These are phyloP conservation scores for Leccinum subgranulosum DNA, from an alignment of 768 basidiomycete species.

Conservation along the genomic window DNA sequence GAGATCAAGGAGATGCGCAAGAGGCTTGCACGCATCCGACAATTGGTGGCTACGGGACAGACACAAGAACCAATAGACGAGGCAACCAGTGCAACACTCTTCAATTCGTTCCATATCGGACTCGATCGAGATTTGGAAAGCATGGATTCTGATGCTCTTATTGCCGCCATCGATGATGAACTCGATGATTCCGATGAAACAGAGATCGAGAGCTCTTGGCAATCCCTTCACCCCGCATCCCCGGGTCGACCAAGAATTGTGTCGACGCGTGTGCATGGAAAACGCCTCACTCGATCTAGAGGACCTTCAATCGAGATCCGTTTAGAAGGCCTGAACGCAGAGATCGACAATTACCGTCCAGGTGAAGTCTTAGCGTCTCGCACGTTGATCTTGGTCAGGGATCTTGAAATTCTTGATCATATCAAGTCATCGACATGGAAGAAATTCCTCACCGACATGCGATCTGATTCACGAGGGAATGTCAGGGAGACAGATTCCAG, in stretches of 20 bases:
- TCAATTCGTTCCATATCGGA: slow-evolving; percentile 94
- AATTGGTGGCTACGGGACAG: slow-evolving; percentile 89
- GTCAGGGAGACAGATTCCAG: slow-evolving; percentile 87
- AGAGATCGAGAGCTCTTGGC: slow-evolving; percentile 85
- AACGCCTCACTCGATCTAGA: slow-evolving; percentile 67
- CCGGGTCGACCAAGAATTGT: slow-evolving; percentile 38
- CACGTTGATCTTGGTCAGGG: slow-evolving; percentile 61
- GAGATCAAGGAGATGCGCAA: slow-evolving; percentile 86
- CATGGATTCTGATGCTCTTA: slow-evolving; percentile 69
- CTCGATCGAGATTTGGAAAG: slow-evolving; percentile 74
- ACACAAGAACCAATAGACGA: slow-evolving; percentile 74
- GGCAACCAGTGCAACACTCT: slow-evolving; percentile 70
- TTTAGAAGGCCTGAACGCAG: slow-evolving; percentile 59
- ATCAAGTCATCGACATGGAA: slow-evolving; percentile 99
- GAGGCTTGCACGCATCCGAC: slow-evolving; percentile 83
- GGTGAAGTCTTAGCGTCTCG: slow-evolving; percentile 59
- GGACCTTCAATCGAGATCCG: slow-evolving; percentile 82
- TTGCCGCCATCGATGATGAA: slow-evolving; percentile 93
- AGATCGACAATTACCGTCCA: slow-evolving; percentile 63
- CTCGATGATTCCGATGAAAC: slow-evolving; percentile 74
- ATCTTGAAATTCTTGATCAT: slow-evolving; percentile 91
- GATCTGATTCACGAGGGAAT: slow-evolving; percentile 83
- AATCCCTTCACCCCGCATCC: slow-evolving; percentile 63
- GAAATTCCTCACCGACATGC: slow-evolving; percentile 88
- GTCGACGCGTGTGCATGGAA: slow-evolving; percentile 46